Base-by-base conservation (phyloP, 2,329 filamentous ascomycete species). In the Tolypocladium tundrense region DNA sequence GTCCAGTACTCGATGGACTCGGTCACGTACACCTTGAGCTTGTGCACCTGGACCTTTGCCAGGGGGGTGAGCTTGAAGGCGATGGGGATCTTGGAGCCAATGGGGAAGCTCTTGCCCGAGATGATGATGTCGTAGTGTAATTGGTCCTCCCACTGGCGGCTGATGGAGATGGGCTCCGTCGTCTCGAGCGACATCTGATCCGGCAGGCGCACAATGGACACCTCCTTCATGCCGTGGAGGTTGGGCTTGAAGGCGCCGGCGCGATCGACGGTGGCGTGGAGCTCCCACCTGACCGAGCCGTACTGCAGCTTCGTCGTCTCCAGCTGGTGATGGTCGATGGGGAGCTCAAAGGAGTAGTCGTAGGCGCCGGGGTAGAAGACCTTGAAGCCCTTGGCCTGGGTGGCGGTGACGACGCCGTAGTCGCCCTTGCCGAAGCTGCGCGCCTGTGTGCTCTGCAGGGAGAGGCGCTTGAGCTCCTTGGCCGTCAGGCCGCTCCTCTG, bases 81-180 rank as follows among this genome's bases (percentile, higher is more conserved):
- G 59, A 97, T 94, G 1, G 92, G 92, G 19, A 97, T 90, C 66
- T 89, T 89, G 43, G 88, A 83, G 19, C 92, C 92, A 24, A 97
- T 82, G 0, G 92, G 90, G 60, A 97, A 97, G 0, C 91, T 95
- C 78, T 96, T 96, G 57, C 92, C 92, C 1, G 91, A 96, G 57
- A 97, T 96, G 69, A 96, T 87, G 64, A 97, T 96, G 67, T 97
- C 92, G 73, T 97, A 97, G 67, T 95, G 91, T 39, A 97, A 78
- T 68, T 96, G 92, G 64, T 97, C 91, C 69, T 97, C 92, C 92
- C 92, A 97, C 61, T 90, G 91, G 24, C 92, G 81, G 62, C 89
- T 93, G 67, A 97, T 96, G 13, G 91, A 93, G 66, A 97, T 96
- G 3, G 92, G 92, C 69, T 97, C 92, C 33, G 91, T 88, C 71